Percentiles rank a stretch among this genome's conserved stretches.
Evolutionary conservation across 2,329 filamentous ascomycete species (phyloP).

Genomic region (Aspergillus ruber): DNA sequence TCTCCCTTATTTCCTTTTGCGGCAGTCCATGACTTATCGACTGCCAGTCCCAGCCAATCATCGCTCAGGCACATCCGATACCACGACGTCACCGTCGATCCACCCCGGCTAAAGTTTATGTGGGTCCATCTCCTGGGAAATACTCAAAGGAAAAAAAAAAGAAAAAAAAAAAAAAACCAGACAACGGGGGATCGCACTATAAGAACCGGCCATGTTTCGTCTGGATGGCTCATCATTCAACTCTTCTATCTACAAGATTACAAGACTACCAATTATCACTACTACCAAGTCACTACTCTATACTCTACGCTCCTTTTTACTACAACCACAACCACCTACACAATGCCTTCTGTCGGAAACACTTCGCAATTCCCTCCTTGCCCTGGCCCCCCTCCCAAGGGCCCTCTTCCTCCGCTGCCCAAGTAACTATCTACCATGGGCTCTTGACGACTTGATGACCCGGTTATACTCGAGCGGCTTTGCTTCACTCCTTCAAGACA

Average conservation of each 20-base stretch:
- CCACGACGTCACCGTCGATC: background rate
- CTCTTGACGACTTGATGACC: conserved; percentile 29
- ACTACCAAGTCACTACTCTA: background rate
- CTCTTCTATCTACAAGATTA: background rate
- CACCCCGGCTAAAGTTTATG: background rate
- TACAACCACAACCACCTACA: conserved; percentile 6
- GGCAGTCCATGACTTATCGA: conserved; percentile 5
- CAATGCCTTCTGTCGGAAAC: conserved; percentile 31
- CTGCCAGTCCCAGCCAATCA: background rate
- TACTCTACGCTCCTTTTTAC: background rate
- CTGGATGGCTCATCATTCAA: conserved; percentile 4
- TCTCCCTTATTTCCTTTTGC: conserved; percentile 18
- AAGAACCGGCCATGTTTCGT: conserved; percentile 12
- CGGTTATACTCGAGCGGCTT: conserved; percentile 17
- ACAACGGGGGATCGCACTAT: conserved; percentile 21
- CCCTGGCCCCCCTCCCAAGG: conserved; percentile 34
- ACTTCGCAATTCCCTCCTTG: conserved; percentile 32
- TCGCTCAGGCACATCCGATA: background rate
- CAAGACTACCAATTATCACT: background rate
- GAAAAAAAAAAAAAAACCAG: conserved; percentile 3
- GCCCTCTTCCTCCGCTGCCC: conserved; percentile 33
- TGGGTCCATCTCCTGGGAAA: background rate
- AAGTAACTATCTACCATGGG: conserved; percentile 23
- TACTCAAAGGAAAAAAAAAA: background rate
- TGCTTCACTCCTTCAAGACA: background rate